Conservation (phyloP, 2,329 filamentous ascomycete species). For the Microdochium bolleyi region DNA sequence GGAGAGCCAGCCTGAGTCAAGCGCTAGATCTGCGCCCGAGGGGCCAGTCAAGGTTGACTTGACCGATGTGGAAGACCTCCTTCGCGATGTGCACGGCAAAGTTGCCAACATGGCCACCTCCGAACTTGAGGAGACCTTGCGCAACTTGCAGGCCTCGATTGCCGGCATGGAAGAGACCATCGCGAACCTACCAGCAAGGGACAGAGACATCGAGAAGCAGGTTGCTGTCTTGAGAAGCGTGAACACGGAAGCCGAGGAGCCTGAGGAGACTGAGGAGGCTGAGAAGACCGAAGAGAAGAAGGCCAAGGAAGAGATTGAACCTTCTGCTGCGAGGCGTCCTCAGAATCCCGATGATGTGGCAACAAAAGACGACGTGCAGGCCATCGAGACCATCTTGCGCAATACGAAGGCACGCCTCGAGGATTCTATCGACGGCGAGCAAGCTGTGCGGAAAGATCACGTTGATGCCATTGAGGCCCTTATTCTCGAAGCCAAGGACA, state of each 20-base stretch:
- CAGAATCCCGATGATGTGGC: conserved; percentile 39
- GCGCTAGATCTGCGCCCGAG: conserved; percentile 15
- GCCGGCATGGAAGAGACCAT: conserved; percentile 35
- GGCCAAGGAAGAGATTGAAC: conserved; percentile 9
- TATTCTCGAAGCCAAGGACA: conserved; percentile 68
- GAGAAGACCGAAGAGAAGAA: conserved; percentile 34
- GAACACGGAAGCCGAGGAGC: conserved; percentile 38
- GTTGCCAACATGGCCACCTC: conserved; percentile 42
- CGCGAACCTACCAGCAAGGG: background rate
- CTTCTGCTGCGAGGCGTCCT: conserved; percentile 8
- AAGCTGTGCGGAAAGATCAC: conserved; percentile 59
- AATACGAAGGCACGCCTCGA: conserved; percentile 87
- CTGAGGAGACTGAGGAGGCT: conserved; percentile 30
- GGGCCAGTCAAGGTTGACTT: conserved; percentile 31
- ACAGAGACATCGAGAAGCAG: background rate
- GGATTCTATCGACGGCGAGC: conserved; percentile 66
- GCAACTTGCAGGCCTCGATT: conserved; percentile 47
- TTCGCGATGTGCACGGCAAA: conserved; percentile 9
- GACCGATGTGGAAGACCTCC: conserved; percentile 23
- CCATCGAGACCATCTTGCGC: conserved; percentile 81
- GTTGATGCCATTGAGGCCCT: conserved; percentile 57
- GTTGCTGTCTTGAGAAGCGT: background rate
- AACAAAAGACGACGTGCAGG: conserved; percentile 77
- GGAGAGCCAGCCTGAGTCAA: conserved; percentile 40
- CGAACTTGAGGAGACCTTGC: conserved; percentile 42